These are phyloP conservation scores for Cadophora sp. DNA, from an alignment of 2,329 filamentous ascomycete genomes.

Conservation along the genomic window DNA sequence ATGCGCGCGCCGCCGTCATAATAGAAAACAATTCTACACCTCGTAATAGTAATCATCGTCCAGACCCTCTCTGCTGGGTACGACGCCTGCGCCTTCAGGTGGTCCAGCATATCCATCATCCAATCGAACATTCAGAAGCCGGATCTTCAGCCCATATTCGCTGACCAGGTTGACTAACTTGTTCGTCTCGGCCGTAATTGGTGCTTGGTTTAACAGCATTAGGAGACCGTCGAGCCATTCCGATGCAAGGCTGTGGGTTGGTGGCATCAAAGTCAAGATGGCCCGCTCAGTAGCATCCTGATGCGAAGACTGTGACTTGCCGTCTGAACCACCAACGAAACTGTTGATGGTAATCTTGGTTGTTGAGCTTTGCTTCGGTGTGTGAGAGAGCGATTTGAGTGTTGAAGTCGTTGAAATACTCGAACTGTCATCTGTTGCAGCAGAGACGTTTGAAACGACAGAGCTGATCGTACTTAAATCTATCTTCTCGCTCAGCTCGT, in stretches of 20 bases:
- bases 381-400: slow-evolving; percentile 44
- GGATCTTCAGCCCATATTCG: slow-evolving; percentile 91
- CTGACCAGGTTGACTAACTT: slow-evolving; percentile 85
- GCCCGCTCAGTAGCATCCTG: slow-evolving; percentile 66
- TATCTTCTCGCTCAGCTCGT: slow-evolving; percentile 79
- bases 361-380: slow-evolving; percentile 49
- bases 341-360: slow-evolving; percentile 95
- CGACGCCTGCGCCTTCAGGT: slow-evolving; percentile 64
- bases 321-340: slow-evolving; percentile 51
- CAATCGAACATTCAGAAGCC: slow-evolving; percentile 88
- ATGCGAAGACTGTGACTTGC: slow-evolving; percentile 44
- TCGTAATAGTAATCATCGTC: slow-evolving; percentile 94
- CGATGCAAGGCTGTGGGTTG: slow-evolving; percentile 81
- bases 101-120: slow-evolving; percentile 74
- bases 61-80: slow-evolving; percentile 83
- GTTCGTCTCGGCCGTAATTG: slow-evolving; percentile 95
- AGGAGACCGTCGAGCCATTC: slow-evolving; percentile 97
- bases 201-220: slow-evolving; percentile 93
- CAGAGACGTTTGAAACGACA: slow-evolving; percentile 84
- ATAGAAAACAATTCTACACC: slow-evolving; percentile 31
- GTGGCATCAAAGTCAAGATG: slow-evolving; percentile 82
- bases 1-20: slow-evolving; percentile 17
- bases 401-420: slow-evolving; percentile 53
- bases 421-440: slow-evolving; percentile 55
- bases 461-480: slow-evolving; percentile 89